A percentile compares a stretch with the other conserved stretches of the same genome.
Evolutionary conservation across 2,329 filamentous ascomycete species (phyloP).

Genomic region (Ophiostoma populinum): DNA sequence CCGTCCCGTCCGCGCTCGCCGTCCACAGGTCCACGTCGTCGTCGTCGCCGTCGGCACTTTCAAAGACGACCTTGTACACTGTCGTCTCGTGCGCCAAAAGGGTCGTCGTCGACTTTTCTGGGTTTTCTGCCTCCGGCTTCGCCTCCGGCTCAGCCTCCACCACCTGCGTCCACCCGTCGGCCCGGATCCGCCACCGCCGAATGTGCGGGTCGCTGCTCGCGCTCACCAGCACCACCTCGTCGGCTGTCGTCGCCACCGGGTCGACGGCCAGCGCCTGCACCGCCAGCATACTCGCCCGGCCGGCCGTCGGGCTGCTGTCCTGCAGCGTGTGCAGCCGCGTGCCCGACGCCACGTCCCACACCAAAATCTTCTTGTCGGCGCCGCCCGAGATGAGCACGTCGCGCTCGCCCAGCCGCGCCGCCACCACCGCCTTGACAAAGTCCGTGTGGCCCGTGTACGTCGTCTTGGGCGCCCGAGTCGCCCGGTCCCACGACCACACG

Average conservation of each 20-base stretch:
- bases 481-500: constrained; percentile 68
- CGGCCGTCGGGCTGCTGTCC: constrained; percentile 27
- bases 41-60: constrained; percentile 27
- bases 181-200: constrained; percentile 52
- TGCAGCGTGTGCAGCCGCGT: constrained; percentile 58
- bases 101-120: constrained; percentile 8
- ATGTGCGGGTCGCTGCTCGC: constrained; percentile 70
- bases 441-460: constrained; percentile 66
- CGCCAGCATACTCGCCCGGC: constrained; percentile 48
- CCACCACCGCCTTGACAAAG: constrained; percentile 73
- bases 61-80: constrained; percentile 63
- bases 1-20: constrained; percentile 76
- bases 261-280: constrained; percentile 69
- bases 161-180: constrained; percentile 36
- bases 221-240: constrained; percentile 48
- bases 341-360: constrained; percentile 62
- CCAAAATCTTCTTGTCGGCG: constrained; percentile 62
- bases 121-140: not conserved
- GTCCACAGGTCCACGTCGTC: constrained; percentile 72
- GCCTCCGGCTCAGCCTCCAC: constrained; percentile 17
- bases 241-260: constrained; percentile 34
- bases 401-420: constrained; percentile 39
- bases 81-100: constrained; percentile 77
- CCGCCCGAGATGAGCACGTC: constrained; percentile 56
- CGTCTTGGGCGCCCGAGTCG: constrained; percentile 33